Evolutionary conservation across 177 flowering plant species (phyloP).

Genomic region (Tripterygium wilfordii): DNA sequence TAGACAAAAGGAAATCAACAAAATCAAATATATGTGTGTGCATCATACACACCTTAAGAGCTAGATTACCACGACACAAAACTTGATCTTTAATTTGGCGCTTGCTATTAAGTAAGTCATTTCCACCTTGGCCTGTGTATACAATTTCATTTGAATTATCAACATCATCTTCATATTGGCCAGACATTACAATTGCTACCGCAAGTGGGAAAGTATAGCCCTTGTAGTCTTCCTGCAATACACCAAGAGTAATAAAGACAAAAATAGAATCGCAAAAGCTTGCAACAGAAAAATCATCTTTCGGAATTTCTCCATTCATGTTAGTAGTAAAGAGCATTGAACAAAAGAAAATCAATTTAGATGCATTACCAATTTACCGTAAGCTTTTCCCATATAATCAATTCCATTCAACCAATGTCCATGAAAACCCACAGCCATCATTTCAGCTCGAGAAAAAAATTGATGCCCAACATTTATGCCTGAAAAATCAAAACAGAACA

Average conservation of each 20-base stretch:
- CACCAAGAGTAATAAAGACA: neutral
- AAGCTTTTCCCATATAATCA: conserved; percentile 18
- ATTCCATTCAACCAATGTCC: conserved; percentile 23
- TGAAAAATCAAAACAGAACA: conserved; percentile 7
- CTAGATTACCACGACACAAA: conserved; percentile 35
- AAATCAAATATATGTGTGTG: neutral
- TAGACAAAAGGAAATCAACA: neutral
- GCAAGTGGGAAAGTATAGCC: conserved; percentile 39
- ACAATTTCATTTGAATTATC: conserved; percentile 55
- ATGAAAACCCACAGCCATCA: conserved; percentile 27
- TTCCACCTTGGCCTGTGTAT: conserved; percentile 75
- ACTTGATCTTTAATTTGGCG: conserved; percentile 50
- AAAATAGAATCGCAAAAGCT: neutral
- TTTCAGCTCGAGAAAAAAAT: conserved; percentile 30
- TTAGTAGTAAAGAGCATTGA: too few relatives aligned
- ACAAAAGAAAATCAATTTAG: neutral
- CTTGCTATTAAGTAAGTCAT: conserved; percentile 49
- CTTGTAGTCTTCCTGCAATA: conserved; percentile 20
- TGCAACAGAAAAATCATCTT: neutral
- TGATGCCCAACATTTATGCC: conserved; percentile 27
- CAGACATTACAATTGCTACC: conserved; percentile 57
- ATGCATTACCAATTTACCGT: conserved; percentile 10
- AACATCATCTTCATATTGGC: conserved; percentile 65
- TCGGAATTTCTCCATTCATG: too few relatives aligned
- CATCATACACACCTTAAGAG: conserved; percentile 42